Base-by-base conservation (phyloP, 2,329 filamentous ascomycete species). In the Xylariaceae sp. region DNA sequence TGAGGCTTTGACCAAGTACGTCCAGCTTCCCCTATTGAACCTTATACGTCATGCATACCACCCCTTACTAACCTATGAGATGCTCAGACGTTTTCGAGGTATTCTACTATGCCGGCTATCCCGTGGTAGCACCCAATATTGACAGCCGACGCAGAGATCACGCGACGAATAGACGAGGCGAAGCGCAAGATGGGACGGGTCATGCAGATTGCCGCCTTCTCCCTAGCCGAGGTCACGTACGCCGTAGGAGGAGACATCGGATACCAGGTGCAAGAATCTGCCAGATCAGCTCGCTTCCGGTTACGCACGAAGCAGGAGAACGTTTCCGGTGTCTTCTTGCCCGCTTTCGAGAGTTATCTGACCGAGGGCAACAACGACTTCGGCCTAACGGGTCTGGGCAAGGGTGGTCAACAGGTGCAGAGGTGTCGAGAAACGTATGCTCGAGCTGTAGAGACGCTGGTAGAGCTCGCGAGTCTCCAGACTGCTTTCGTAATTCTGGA, bases 141-240 rank as follows among this genome's bases (percentile, higher is more conserved):
- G 21, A 52, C 50, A 41, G 18, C 49, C n/a, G 20, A 20, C 19
- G 64, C 73, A 91, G 95, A 99, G 70, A 99, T 99, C 70, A 97
- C 95, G 48, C 87, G 88, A 73, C 89, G 95, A 71, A 99, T 99
- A 76, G 93, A 99, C 79, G 95, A 99, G 75, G 95, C 95, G 42
- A 99, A 99, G 78, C 90, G 93, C 68, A 99, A 99, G 81, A 99
- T 99, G 93, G 95, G 95, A 55, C 86, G 93, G 32, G 95, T 99
- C 40, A 99, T 99, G 95, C 93, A 98, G 75, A 96, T 99, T 70
- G 95, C 95, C 41, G 93, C 95, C 44, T 98, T 99, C 78, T 98
- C 93, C 43, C 84, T 99, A 18, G 95, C 95, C 57, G 95, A 98
- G 78, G 95, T 99, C 54, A 96, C 92, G 47, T 99, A 99, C 70